Conservation (phyloP, 2,329 filamentous ascomycete species). For the Penicillium brasilianum region DNA sequence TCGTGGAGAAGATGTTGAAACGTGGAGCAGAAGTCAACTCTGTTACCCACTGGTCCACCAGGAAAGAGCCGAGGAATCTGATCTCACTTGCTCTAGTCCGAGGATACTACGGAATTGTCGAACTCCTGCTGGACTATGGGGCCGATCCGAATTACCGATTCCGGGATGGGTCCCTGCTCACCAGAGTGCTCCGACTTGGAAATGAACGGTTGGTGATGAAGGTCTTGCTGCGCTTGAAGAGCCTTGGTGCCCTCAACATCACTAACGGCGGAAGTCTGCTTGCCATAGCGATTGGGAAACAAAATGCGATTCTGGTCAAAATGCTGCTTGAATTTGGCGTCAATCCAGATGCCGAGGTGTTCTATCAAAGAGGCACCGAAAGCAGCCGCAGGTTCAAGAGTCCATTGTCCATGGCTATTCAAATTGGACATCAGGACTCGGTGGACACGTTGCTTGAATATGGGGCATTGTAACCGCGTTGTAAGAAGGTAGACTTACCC, state of each 20-base stretch:
- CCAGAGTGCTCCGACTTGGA: background rate
- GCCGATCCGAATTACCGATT: background rate
- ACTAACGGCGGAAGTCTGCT: background rate
- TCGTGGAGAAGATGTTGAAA: conserved; percentile 1
- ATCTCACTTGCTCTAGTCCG: conserved; percentile 1
- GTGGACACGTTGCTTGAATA: conserved; percentile 1
- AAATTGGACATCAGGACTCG: background rate
- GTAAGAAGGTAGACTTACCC: background rate
- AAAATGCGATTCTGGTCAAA: conserved; percentile 1
- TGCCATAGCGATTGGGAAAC: background rate
- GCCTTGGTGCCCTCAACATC: background rate
- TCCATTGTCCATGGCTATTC: background rate
- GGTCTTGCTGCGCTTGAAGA: background rate
- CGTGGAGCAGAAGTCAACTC: background rate
- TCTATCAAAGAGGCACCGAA: background rate
- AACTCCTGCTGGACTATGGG: conserved; percentile 5
- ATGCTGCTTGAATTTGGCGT: background rate
- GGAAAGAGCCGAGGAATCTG: background rate
- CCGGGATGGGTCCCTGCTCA: background rate
- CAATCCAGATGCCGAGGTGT: background rate
- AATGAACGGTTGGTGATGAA: conserved; percentile 1
- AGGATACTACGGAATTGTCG: conserved; percentile 3
- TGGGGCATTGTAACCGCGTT: background rate
- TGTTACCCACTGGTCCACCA: background rate
- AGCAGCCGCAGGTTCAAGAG: background rate